Base-by-base conservation (phyloP, 1,284 basidiomycete genomes). In the Sparassis latifolia region DNA sequence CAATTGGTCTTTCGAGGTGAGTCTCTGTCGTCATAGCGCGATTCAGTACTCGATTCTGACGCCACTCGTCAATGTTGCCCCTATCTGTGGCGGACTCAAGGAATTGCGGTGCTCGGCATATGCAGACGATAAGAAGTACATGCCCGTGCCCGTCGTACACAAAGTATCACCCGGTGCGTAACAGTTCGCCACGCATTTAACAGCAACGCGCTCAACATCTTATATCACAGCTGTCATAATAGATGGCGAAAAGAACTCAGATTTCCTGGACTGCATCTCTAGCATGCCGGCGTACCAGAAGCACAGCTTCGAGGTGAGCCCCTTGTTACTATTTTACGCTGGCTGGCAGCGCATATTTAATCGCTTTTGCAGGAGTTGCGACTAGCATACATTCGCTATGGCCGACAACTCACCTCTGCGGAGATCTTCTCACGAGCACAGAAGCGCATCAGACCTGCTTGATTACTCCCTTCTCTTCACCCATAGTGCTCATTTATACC, bases 1-100 rank as follows among this genome's bases (percentile, higher is more conserved):
- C 20, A 55, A 52, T 38, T 75, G 70, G 52, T 72, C 69, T 35
- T 62, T 59, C 39, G 76, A 77, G 66, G 75, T 76, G 54, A 50
- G 70, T 38, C 1, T 33, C 30, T 32, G 10, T 27, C 39, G 33
- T 37, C 7, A 12, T 37, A 12, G 1, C 1, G 35, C 12, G 35
- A 12, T 20, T 20, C 20, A 20, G 20, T 20, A 20, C 20, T 20
- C 35, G 35, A 7, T 37, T 37, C 12, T 37, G 35, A 7, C 12
- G 35, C 20, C 20, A 20, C 20, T 37, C 12, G 35, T 37, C 12
- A 37, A 37, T 12, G 35, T 37, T 37, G 35, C 6, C 12, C 6
- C 12, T 6, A 12, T 12, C 35, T 37, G 9, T 32, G 20, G 27
- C 48, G 30, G 28, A 30, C 44, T 5, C 10, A 35, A 48, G 46